phyloP scores from a whole-genome alignment of 176 grass and related monocot species.

The Lolium perenne region DNA sequence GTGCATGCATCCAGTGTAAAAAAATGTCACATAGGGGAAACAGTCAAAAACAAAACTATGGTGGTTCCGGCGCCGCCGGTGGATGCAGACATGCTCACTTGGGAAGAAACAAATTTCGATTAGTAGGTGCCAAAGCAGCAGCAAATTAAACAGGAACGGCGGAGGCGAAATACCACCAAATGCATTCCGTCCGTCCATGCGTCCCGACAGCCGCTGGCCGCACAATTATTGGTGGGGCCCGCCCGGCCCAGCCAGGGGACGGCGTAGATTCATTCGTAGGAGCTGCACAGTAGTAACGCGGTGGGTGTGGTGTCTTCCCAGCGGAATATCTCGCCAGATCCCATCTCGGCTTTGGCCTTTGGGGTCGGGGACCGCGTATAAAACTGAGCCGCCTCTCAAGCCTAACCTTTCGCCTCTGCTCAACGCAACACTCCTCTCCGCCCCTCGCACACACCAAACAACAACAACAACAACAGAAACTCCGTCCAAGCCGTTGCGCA shows the following conservation, averaged over 20 bases:
- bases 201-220: neutral
- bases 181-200: neutral
- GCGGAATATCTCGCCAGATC: neutral
- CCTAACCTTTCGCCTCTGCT: slow-evolving; percentile 9
- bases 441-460: neutral
- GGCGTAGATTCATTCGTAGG: neutral
- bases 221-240: slow-evolving; percentile 7
- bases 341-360: neutral
- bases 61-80: too few species aligned
- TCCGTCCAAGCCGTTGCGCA: neutral
- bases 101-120: too few species aligned
- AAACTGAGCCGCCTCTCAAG: neutral
- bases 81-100: too few species aligned
- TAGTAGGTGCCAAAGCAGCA: too few species aligned
- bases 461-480: neutral
- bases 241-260: neutral
- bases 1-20: neutral
- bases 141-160: neutral
- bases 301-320: neutral
- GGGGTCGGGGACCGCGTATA: slow-evolving; percentile 24
- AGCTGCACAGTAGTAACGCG: neutral
- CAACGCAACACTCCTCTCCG: neutral
- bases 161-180: neutral
- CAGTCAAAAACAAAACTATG: too few species aligned
- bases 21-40: too few species aligned